These are phyloP conservation scores for Leccinellum albellum DNA, from an alignment of 768 basidiomycete species.

Conservation along the genomic window DNA sequence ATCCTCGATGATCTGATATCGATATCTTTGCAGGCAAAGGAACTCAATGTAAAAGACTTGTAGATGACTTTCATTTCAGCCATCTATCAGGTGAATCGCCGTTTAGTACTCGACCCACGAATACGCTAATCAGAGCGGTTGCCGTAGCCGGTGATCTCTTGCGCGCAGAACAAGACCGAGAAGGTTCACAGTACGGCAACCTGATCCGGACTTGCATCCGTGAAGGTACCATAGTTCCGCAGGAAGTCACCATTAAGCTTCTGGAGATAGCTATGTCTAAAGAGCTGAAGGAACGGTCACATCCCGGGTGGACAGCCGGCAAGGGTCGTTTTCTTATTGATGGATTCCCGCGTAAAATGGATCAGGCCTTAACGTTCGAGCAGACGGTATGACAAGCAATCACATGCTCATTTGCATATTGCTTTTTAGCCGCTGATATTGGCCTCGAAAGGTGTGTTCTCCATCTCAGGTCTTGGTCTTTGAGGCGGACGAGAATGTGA, in stretches of 20 bases:
- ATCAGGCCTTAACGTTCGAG: conserved; percentile 92
- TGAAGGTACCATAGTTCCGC: conserved; percentile 92
- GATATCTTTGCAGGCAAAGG: conserved; percentile 70
- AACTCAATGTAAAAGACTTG: conserved; percentile 86
- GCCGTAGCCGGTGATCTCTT: conserved; percentile 90
- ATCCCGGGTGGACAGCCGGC: conserved; percentile 64
- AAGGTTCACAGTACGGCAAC: conserved; percentile 76
- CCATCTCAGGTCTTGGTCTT: conserved; percentile 84
- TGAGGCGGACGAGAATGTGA: conserved; percentile 81
- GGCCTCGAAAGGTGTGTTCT: conserved; percentile 60
- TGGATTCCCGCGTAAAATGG: conserved; percentile 98
- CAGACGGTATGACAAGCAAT: conserved; percentile 53
- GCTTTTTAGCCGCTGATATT: neutral
- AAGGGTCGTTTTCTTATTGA: conserved; percentile 90
- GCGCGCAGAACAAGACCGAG: conserved; percentile 87
- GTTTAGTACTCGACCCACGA: conserved; percentile 1
- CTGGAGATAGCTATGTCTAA: conserved; percentile 87
- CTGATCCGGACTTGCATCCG: conserved; percentile 86
- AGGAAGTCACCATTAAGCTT: conserved; percentile 94
- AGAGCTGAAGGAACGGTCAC: conserved; percentile 44
- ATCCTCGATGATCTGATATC: conserved; percentile 4
- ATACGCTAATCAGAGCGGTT: conserved; percentile 6
- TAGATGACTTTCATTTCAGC: conserved; percentile 80
- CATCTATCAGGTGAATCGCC: conserved; percentile 80
- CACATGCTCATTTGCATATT: neutral